Evolutionary conservation across 768 basidiomycete species (phyloP), one percentile per base, ranked within the genome.

Genomic region (Suillus alpinus): DNA sequence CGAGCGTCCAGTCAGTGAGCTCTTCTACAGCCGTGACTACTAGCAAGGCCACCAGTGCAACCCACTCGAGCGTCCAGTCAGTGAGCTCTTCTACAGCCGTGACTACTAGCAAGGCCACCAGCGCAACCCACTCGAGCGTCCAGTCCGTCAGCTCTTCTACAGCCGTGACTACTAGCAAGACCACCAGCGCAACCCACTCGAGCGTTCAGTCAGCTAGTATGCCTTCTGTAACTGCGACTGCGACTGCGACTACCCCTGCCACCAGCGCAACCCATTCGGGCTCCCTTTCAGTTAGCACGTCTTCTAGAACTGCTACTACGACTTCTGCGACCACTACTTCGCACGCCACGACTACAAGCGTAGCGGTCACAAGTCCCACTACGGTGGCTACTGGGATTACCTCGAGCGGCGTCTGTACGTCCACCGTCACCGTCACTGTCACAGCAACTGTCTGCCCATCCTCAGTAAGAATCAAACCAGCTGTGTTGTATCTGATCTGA

Each of bases 341-440:
- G 39, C 39, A 16, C 39, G 5, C 14, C 39, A 40, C 39, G 39
- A 40, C 5, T 40, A 18, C 39, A 41, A n/a, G 16, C 40, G 16
- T n/a, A n/a, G 40, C 13, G 18, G 18, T n/a, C 40, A 46, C 44
- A 2, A 23, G 23, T 26, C 44, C 12, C 13, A 12, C 50, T 14
- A 10, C 31, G 7, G 12, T 65, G 63, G 39, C 32, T 14, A 39
- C 14, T 14, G 13, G 13, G 37, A 13, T 58, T 46, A 6, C 13
- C 40, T 41, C 39, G 8, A 20, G n/a, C 16, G 7, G 34, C 31
- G 23, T 34, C 7, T 7, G 34, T 13, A 58, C 58, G 0, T 58
- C 55, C n/a, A 65, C 69, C 0, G 67, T 71, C 6, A 65, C 69
- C 0, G 67, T 71, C 6, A 69, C 69, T 0, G 59, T 60, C n/a